Evolutionary conservation across 2,329 filamentous ascomycete genomes (phyloP).

Genomic region (Ustulina deusta): DNA sequence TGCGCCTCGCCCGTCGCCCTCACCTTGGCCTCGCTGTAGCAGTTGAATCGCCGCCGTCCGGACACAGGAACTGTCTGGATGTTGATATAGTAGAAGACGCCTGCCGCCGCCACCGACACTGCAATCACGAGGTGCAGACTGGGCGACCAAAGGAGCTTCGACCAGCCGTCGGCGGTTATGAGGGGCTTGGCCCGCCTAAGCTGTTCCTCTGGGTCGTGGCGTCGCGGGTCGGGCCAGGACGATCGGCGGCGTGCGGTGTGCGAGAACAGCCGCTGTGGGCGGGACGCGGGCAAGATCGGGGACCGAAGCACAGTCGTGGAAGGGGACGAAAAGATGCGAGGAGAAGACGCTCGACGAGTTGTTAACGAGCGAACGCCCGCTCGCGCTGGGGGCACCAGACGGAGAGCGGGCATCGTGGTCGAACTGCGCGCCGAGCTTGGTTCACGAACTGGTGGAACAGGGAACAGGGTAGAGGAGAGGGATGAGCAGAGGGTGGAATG

Average conservation of each 20-base stretch:
- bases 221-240: conserved; percentile 42
- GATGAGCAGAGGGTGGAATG: background rate
- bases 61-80: conserved; percentile 79
- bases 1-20: conserved; percentile 64
- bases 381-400: conserved; percentile 28
- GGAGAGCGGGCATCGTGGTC: conserved; percentile 42
- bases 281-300: conserved; percentile 25
- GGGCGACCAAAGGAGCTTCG: conserved; percentile 51
- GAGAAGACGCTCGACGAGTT: conserved; percentile 10
- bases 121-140: conserved; percentile 57
- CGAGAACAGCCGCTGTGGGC: conserved; percentile 37
- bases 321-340: background rate
- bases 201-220: conserved; percentile 35
- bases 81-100: conserved; percentile 74
- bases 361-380: conserved; percentile 24
- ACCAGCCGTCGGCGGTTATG: conserved; percentile 52
- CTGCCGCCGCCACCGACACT: conserved; percentile 58
- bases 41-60: conserved; percentile 79
- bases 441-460: background rate
- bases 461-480: background rate
- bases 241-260: conserved; percentile 40
- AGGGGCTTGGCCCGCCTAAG: conserved; percentile 54
- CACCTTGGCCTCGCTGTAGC: conserved; percentile 68
- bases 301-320: background rate
- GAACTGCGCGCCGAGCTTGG: background rate